Evolutionary conservation across 768 basidiomycete species (phyloP), one percentile per base, ranked within the genome.

Genomic region (Boletellus emodensis): DNA sequence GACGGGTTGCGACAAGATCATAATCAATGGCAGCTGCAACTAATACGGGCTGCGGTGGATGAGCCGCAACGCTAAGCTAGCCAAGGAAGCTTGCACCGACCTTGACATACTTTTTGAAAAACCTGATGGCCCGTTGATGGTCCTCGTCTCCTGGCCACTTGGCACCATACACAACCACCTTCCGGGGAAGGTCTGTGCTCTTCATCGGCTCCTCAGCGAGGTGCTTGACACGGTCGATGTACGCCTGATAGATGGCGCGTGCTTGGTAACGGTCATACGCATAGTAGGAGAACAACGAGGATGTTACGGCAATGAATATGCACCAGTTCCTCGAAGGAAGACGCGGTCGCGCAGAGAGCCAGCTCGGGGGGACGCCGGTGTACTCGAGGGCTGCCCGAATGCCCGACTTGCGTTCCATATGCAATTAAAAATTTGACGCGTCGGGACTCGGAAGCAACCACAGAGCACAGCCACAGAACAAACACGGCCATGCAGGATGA

Each of bases 91-190:
- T 46, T 58, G 49, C 40, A 61, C 82, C 56, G 56, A 96, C 96
- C 87, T 96, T 95, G 74, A 97, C 83, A 71, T 96, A 98, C 76
- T 90, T 92, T 68, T 90, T 87, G 75, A 98, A 98, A 75, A 92
- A 91, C 71, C 77, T 84, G 66, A 90, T 73, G 49, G 84, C 79
- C 51, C 88, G 80, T 65, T 94, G 84, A 55, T 85, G 83, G 64
- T 97, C 94, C 60, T 94, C 91, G 67, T 99, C 96, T 24, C 89
- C 94, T 0, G 94, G 94, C 84, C 94, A 96, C 68, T 89, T 90
- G 24, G 82, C 80, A 32, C 87, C 91, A 60, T 90, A 91, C 17
- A 98, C 93, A 8, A 77, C 85, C 51, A 96, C 84, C 63, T 84
- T 89, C 32, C 94, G 80, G 5, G 88, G 82, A 44, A 77, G 70